Conservation (phyloP, 148 eudicot genomes). For the Gaultheria prostrata region DNA sequence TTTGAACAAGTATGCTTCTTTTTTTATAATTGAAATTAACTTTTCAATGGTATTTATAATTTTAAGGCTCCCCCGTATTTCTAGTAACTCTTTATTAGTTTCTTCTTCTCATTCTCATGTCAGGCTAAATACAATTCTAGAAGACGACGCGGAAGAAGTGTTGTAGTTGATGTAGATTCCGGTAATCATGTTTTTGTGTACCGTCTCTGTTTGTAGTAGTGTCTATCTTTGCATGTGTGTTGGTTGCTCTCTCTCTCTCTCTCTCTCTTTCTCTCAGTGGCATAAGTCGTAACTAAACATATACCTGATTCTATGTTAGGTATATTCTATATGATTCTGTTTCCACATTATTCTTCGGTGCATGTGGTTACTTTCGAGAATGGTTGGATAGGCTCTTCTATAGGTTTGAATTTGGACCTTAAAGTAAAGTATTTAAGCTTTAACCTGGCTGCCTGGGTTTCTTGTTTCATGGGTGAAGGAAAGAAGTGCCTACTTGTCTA, state of each 20-base stretch:
- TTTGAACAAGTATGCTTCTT: conserved; percentile 61
- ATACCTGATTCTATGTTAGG: background rate
- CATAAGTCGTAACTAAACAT: too few species aligned
- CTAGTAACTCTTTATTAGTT: background rate
- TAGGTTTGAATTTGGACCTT: background rate
- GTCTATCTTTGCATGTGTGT: background rate
- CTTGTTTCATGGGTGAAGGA: background rate
- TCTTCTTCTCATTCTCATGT: conserved; percentile 11
- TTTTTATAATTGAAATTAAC: background rate
- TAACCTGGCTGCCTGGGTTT: background rate
- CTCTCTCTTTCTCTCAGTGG: background rate
- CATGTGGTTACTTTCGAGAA: background rate
- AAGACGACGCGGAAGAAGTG: conserved; percentile 46
- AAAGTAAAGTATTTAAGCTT: background rate
- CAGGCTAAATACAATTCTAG: conserved; percentile 80
- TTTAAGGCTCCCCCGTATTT: background rate
- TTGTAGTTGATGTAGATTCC: conserved; percentile 67
- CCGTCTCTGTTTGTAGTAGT: background rate
- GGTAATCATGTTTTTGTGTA: conserved; percentile 32
- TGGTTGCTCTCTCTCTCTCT: background rate
- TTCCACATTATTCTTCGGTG: background rate
- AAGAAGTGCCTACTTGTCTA: background rate
- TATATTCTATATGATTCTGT: background rate
- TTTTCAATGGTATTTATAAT: background rate
- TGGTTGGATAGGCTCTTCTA: background rate